These are phyloP conservation scores for Trichosanthes truncata DNA, from an alignment of 306 rosid genomes.

Conservation along the genomic window DNA sequence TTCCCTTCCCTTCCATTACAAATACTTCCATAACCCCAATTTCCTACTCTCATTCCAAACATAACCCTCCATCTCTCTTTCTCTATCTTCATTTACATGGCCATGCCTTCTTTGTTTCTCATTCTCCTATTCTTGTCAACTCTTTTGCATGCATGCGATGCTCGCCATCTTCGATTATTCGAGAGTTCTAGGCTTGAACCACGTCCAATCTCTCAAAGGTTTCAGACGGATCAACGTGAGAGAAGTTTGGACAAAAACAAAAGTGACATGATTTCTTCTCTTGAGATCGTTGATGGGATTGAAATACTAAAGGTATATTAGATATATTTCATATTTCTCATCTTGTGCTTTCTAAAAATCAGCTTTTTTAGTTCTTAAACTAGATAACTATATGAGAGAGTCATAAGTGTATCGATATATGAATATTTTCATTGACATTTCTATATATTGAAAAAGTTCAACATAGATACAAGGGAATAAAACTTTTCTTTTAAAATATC, in stretches of 20 bases:
- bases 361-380: too few species aligned
- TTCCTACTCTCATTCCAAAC: neutral
- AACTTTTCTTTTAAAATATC: neutral
- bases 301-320: neutral
- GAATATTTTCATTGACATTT: neutral
- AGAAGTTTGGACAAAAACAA: neutral
- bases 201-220: neutral
- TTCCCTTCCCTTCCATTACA: constrained; percentile 17
- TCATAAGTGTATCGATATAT: too few species aligned
- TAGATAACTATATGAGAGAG: too few species aligned
- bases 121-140: constrained; percentile 28
- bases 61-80: neutral
- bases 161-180: constrained; percentile 20
- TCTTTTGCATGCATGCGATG: constrained; percentile 53
- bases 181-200: neutral
- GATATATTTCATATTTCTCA: too few species aligned
- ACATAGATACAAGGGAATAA: neutral
- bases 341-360: too few species aligned
- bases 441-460: neutral
- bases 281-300: neutral
- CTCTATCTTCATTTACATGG: neutral
- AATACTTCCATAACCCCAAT: constrained; percentile 16
- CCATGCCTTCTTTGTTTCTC: constrained; percentile 36
- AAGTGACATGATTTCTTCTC: neutral
- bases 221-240: neutral